Conservation (phyloP, 2,329 filamentous ascomycete species). For the Penicillium sp. region DNA sequence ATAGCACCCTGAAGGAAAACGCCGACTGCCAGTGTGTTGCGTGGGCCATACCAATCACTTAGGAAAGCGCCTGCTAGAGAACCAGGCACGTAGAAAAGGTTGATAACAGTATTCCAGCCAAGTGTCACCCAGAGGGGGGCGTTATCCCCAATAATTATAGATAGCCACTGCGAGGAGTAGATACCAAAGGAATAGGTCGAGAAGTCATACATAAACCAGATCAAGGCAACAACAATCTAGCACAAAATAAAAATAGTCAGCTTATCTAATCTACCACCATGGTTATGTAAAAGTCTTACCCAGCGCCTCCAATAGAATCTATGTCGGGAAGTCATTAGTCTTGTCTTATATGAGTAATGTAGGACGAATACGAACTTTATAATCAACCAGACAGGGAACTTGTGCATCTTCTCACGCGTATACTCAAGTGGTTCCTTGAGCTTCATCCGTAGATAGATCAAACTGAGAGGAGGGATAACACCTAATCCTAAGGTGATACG, state of each 20-base stretch:
- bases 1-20: conserved; percentile 70
- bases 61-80: conserved; percentile 71
- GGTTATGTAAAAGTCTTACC: conserved; percentile 20
- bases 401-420: conserved; percentile 64
- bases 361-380: conserved; percentile 53
- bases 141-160: conserved; percentile 57
- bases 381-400: conserved; percentile 50
- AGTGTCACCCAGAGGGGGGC: conserved; percentile 71
- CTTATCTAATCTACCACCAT: background rate
- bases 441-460: conserved; percentile 68
- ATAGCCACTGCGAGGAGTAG: conserved; percentile 64
- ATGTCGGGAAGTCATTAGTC: conserved; percentile 33
- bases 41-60: conserved; percentile 74
- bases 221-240: conserved; percentile 59
- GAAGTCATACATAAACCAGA: conserved; percentile 90
- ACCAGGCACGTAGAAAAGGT: conserved; percentile 83
- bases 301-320: conserved; percentile 72
- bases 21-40: conserved; percentile 66
- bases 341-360: background rate
- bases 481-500: conserved; percentile 75
- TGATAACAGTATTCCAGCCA: conserved; percentile 85
- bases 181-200: conserved; percentile 80
- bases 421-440: conserved; percentile 77
- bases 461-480: conserved; percentile 66
- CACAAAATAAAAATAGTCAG: conserved; percentile 8